Evolutionary conservation across 139 green algal genomes (phyloP).

Genomic region (Coccomyxa sp.): DNA sequence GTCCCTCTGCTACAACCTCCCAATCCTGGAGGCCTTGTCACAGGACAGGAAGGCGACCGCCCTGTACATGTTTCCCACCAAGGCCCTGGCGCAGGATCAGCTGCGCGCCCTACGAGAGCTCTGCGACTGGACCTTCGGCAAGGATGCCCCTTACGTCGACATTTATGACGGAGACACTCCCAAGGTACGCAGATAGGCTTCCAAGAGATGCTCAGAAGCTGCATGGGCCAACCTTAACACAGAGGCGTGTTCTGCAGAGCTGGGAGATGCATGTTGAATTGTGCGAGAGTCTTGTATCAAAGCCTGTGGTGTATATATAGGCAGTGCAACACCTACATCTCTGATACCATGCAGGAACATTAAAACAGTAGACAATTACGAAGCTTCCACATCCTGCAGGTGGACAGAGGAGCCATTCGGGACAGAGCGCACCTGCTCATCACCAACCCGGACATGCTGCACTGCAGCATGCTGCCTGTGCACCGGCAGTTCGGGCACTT

Average conservation of each 20-base stretch:
- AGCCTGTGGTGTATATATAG: not conserved
- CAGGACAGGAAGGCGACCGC: slow-evolving; percentile 51
- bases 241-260: too few relatives aligned
- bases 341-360: not conserved
- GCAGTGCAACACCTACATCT: not conserved
- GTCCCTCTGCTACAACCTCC: slow-evolving; percentile 86
- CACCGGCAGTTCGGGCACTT: slow-evolving; percentile 68
- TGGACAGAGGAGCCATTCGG: slow-evolving; percentile 37
- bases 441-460: slow-evolving; percentile 98
- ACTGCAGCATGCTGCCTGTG: slow-evolving; percentile 75
- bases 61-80: slow-evolving; percentile 95
- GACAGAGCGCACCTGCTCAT: slow-evolving; percentile 66
- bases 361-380: too few relatives aligned
- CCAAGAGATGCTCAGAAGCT: too few relatives aligned
- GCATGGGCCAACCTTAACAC: too few relatives aligned
- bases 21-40: slow-evolving; percentile 60
- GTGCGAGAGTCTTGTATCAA: not conserved
- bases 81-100: slow-evolving; percentile 82
- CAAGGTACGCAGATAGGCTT: slow-evolving; percentile 10
- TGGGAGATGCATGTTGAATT: not conserved
- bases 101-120: slow-evolving; percentile 54
- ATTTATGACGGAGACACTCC: slow-evolving; percentile 90
- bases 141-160: slow-evolving; percentile 33
- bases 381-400: too few relatives aligned
- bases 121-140: slow-evolving; percentile 49